Evolutionary conservation across 306 rosid genomes (phyloP).

Genomic region (Potentilla sterilis): DNA sequence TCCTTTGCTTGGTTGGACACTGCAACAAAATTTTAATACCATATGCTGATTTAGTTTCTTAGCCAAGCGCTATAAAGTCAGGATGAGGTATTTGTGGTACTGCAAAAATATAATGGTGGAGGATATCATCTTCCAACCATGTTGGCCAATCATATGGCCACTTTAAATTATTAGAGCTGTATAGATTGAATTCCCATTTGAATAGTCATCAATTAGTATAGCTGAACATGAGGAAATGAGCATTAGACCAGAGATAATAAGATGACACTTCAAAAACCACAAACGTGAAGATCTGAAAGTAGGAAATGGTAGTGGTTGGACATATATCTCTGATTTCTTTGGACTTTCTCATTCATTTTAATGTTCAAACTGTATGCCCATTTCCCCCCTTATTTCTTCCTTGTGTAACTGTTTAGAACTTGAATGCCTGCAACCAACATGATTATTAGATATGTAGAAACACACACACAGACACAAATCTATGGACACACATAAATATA

Average conservation of each 20-base stretch:
- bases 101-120: neutral
- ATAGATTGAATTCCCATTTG: neutral
- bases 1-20: neutral
- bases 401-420: neutral
- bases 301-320: neutral
- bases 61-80: neutral
- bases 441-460: neutral
- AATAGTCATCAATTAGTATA: neutral
- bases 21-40: neutral
- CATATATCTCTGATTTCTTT: neutral
- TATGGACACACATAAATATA: neutral
- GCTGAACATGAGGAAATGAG: neutral
- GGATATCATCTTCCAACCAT: neutral
- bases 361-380: neutral
- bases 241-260: neutral
- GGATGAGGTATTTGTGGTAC: neutral
- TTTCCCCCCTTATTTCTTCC: no score
- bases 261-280: neutral
- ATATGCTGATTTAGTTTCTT: neutral
- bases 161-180: neutral
- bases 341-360: neutral
- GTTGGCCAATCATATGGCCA: neutral
- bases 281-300: neutral
- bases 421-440: neutral
- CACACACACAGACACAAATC: neutral